A percentile compares a stretch with the other conserved stretches of the same genome.
Evolutionary conservation across 106 monocot species (phyloP).

Genomic region (Dioscorea dumetorum): DNA sequence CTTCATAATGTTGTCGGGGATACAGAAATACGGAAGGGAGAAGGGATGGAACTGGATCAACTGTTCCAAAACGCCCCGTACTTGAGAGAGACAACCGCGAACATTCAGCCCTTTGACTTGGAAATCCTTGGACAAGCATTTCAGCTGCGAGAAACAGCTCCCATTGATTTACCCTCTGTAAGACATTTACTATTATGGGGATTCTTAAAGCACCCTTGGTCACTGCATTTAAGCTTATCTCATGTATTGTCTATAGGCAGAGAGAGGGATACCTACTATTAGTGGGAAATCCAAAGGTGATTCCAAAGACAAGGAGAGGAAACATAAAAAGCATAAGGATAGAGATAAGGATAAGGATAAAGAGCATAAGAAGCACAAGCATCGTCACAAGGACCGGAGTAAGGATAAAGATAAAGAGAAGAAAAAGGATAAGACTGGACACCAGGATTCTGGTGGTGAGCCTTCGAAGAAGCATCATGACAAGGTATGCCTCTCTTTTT

Average conservation of each 20-base stretch:
- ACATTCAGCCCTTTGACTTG: constrained; percentile 77
- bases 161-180: constrained; percentile 81
- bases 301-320: constrained; percentile 70
- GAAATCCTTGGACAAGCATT: constrained; percentile 76
- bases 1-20: constrained; percentile 94
- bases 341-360: constrained; percentile 80
- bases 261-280: constrained; percentile 71
- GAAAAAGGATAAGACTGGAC: constrained; percentile 74
- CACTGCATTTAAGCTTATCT: neutral
- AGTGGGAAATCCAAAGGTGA: constrained; percentile 62
- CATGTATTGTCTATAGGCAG: constrained; percentile 27
- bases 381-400: constrained; percentile 76
- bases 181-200: constrained; percentile 4
- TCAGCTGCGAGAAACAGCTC: constrained; percentile 77
- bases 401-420: constrained; percentile 91
- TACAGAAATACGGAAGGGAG: constrained; percentile 90
- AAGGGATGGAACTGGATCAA: constrained; percentile 94
- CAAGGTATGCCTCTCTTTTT: constrained; percentile 30
- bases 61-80: constrained; percentile 59
- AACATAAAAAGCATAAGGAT: constrained; percentile 90
- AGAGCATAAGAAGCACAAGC: constrained; percentile 96
- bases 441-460: constrained; percentile 58
- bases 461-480: constrained; percentile 80
- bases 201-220: neutral
- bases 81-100: constrained; percentile 50